Conservation (phyloP, 768 basidiomycete genomes). For the Harrya chromipes region DNA sequence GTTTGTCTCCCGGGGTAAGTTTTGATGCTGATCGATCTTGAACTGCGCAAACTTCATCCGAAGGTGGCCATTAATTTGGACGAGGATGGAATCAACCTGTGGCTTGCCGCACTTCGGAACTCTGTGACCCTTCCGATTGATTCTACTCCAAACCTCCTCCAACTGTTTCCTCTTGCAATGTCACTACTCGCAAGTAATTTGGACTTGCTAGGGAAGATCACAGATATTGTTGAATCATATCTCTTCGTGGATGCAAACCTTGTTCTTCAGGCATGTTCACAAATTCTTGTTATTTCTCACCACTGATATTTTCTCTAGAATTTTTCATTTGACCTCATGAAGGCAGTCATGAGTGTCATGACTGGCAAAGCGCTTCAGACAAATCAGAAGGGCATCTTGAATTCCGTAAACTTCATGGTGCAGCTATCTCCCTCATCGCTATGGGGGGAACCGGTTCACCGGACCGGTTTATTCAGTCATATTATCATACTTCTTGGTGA, state of each 20-base stretch:
- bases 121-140: slow-evolving; percentile 48
- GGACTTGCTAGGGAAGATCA: slow-evolving; percentile 69
- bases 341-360: slow-evolving; percentile 51
- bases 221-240: slow-evolving; percentile 72
- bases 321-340: slow-evolving; percentile 54
- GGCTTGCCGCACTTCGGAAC: slow-evolving; percentile 70
- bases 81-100: slow-evolving; percentile 72
- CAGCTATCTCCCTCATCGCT: slow-evolving; percentile 58
- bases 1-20: slow-evolving; percentile 55
- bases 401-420: slow-evolving; percentile 54
- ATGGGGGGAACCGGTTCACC: slow-evolving; percentile 76
- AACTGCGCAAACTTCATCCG: slow-evolving; percentile 5
- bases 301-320: slow-evolving; percentile 36
- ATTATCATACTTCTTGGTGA: slow-evolving; percentile 58
- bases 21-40: background rate
- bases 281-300: background rate
- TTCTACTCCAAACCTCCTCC: slow-evolving; percentile 52
- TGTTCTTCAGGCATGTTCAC: slow-evolving; percentile 57
- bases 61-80: slow-evolving; percentile 71
- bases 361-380: slow-evolving; percentile 43
- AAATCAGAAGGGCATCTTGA: slow-evolving; percentile 65
- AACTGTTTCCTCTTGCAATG: slow-evolving; percentile 63
- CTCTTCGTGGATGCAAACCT: slow-evolving; percentile 62
- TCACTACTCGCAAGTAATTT: slow-evolving; percentile 62
- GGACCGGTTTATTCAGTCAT: slow-evolving; percentile 67